Evolutionary conservation across 352 stramenopile species (phyloP), one percentile per base, ranked within the genome.

Genomic region (Phytophthora melonis): DNA sequence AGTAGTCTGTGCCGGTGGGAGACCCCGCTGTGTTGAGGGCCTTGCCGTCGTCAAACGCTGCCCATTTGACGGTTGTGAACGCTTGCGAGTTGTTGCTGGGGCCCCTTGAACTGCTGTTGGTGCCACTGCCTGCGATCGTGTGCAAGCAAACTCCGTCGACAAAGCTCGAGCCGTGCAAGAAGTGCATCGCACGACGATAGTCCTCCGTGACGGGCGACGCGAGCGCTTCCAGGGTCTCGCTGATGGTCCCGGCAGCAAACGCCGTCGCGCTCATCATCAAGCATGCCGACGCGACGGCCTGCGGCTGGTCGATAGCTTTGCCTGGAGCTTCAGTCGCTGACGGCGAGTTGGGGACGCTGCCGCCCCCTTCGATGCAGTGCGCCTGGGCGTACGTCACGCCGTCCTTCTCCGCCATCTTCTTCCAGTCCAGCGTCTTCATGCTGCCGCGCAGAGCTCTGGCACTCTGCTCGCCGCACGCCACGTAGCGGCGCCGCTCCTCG

Each of bases 41-140:
- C 52, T 82, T 73, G 50, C 79, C 78, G 39, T 89, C 81, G 55
- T 91, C 75, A 63, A 92, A 92, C n/a, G 86, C 86, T 2, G 79
- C 75, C 88, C 88, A 94, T 68, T 94, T 94, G 70, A 94, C 78
- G 13, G 82, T 91, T 57, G 87, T 91, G 25, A 91, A 88, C 16
- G 80, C 72, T 54, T 87, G 78, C 0, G 76, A 60, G 52, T 81
- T 89, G 9, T 53, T 32, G 4, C 63, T 41, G 10, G 49, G 19
- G 2, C 34, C 63, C 39, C 39, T 59, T 8, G 30, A 45, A 13
- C 39, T 14, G 14, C 58, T 66, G 52, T 59, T 61, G 13, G 39
- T 63, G 6, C 36, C 54, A 36, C 70, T 23, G 4, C 50, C 73
- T 58, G 70, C 54, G 62, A 94, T 77, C 27, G 78, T 89, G 32